Base-by-base conservation (phyloP, 495 filamentous ascomycete species). In the Corynascus novoguineensis region DNA sequence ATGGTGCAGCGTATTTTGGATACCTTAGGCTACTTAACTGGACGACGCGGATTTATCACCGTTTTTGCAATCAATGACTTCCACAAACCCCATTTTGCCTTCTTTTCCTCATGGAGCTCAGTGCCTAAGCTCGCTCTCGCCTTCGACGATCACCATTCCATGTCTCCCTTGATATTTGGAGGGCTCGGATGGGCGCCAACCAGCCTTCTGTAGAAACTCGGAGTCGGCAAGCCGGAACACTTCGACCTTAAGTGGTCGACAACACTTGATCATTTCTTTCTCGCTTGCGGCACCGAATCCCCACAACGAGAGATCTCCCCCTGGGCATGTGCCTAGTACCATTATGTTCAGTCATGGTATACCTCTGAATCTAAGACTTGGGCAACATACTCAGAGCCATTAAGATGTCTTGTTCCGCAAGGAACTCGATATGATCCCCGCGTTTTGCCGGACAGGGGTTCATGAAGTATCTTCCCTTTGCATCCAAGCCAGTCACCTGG, bases 381-480 rank as follows among this genome's bases (percentile, higher is more conserved):
- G 50, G 22, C 15, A 38, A 53, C 55, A 29, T 62, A 61, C 85
- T 88, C 59, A 93, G 66, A 5, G 86, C 88, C 68, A 86, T 88
- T 6, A 93, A 72, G 12, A 91, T 68, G 66, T 88, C 83, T 50
- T 84, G 79, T 67, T 93, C 88, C 2, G 87, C 83, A 60, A 92
- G 82, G 72, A 90, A 89, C 66, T 89, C 85, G 59, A 91, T 83
- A 49, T 78, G 86, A 54, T 89, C 85, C 1, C 79, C 84, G 45
- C 71, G 54, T 46, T 75, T 77, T 0, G 87, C 87, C 1, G 88
- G 88, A 40, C 83, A 86, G 0, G 86, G 77, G 59, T 66, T 78
- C 88, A 92, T 92, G 55, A 87, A 91, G 55, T 90, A 93, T 42
- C 82, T 78, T 1, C 85, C 88, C 54, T 87, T 71, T 47, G 81